These are phyloP conservation scores for Nicotiana tabacum DNA, from an alignment of 257 asterid species.

Conservation along the genomic window DNA sequence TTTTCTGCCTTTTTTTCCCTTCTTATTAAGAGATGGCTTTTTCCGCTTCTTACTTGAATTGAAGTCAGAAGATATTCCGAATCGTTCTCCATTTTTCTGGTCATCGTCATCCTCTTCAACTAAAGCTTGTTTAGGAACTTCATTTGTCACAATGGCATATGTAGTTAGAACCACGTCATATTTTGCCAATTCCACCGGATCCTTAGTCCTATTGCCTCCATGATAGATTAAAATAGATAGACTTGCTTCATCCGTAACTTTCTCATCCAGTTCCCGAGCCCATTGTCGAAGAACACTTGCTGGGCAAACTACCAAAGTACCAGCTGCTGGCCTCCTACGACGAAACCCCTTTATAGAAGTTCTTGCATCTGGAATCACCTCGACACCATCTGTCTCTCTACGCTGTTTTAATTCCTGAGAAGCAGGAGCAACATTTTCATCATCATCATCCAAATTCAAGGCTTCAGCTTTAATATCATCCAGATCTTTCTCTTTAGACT, in stretches of 20 bases:
- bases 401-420: constrained; percentile 37
- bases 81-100: constrained; percentile 54
- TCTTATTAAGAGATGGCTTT: constrained; percentile 52
- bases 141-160: constrained; percentile 85
- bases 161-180: constrained; percentile 90
- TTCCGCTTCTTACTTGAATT: constrained; percentile 51
- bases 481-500: constrained; percentile 39
- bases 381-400: constrained; percentile 42
- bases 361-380: constrained; percentile 49
- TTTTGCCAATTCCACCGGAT: constrained; percentile 64
- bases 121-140: constrained; percentile 86
- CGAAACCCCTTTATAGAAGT: constrained; percentile 39
- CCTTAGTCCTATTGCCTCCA: constrained; percentile 78
- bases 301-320: constrained; percentile 95
- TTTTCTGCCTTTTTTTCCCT: constrained; percentile 57
- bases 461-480: constrained; percentile 50
- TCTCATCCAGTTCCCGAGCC: constrained; percentile 86
- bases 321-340: constrained; percentile 78
- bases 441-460: constrained; percentile 83
- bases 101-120: constrained; percentile 85
- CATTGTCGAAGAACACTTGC: constrained; percentile 99
- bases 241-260: constrained; percentile 47
- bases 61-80: constrained; percentile 74
- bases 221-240: constrained; percentile 73
- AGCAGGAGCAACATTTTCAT: constrained; percentile 40